Conservation (phyloP, 495 filamentous ascomycete species). For the Penicillium parvum region DNA sequence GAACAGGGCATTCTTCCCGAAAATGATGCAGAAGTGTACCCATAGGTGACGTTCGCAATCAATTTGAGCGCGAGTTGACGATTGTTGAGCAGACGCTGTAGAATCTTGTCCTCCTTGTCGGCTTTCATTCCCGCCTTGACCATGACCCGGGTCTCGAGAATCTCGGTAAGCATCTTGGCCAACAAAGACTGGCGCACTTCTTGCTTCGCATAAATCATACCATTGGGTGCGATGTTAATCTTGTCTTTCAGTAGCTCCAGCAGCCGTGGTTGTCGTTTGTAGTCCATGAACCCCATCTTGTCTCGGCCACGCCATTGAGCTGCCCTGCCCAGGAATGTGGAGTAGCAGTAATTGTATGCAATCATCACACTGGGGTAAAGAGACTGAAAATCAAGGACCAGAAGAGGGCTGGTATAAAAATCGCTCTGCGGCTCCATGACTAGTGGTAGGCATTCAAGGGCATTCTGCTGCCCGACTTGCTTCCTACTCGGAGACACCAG, state of each 20-base stretch:
- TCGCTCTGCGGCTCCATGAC: constrained; percentile 98
- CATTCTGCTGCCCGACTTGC: constrained; percentile 92
- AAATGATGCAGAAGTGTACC: constrained; percentile 93
- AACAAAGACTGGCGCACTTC: constrained; percentile 84
- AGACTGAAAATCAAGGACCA: constrained; percentile 95
- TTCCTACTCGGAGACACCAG: constrained; percentile 83
- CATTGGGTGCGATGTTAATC: constrained; percentile 93
- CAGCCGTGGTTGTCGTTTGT: constrained; percentile 66
- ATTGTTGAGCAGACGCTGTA: constrained; percentile 89
- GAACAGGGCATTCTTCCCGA: constrained; percentile 96
- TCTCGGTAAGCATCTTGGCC: constrained; percentile 94
- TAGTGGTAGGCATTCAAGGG: constrained; percentile 87
- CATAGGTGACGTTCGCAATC: constrained; percentile 96
- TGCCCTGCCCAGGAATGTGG: constrained; percentile 86
- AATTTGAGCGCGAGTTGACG: constrained; percentile 93
- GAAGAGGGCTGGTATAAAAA: constrained; percentile 83
- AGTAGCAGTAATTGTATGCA: constrained; percentile 99
- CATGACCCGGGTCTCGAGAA: constrained; percentile 96
- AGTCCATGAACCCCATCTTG: constrained; percentile 93
- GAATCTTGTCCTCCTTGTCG: constrained; percentile 81
- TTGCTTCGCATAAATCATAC: constrained; percentile 89
- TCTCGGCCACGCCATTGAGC: constrained; percentile 81
- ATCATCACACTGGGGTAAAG: constrained; percentile 98
- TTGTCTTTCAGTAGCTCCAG: constrained; percentile 76
- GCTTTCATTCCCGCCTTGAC: constrained; percentile 96